phyloP scores from a whole-genome alignment of 805 yeast genomes.

The Starmera quercuum region DNA sequence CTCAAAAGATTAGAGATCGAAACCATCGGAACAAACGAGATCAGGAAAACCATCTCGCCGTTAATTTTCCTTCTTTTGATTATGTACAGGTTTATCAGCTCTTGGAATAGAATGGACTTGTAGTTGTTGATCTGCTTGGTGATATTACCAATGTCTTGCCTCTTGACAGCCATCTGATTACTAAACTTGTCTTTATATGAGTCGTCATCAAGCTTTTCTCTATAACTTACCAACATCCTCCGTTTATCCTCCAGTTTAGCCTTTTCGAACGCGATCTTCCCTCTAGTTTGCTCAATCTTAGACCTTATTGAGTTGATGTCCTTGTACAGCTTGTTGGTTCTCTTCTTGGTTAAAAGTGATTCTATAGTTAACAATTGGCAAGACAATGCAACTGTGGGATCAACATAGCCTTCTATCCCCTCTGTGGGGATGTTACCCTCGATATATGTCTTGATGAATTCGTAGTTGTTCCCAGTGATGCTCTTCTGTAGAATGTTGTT shows the following conservation, averaged over 20 bases:
- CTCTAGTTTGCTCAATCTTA: not conserved
- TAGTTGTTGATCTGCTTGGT: constrained; percentile 16
- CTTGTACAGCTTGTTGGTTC: constrained; percentile 6
- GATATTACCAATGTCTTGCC: constrained; percentile 8
- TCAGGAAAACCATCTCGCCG: constrained; percentile 7
- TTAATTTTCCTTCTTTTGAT: constrained; percentile 11
- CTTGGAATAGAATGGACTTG: constrained; percentile 16
- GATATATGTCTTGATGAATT: constrained; percentile 7
- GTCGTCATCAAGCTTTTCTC: not conserved
- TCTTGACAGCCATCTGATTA: constrained; percentile 1
- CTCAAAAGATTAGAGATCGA: constrained; percentile 10
- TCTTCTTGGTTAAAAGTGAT: constrained; percentile 10
- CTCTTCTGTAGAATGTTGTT: constrained; percentile 9
- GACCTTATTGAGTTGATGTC: constrained; percentile 3
- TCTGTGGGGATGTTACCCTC: not conserved
- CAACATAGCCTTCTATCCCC: constrained; percentile 1
- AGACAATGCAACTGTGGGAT: constrained; percentile 14
- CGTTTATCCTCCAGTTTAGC: not conserved
- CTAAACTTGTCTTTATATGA: not conserved
- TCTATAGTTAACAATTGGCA: constrained; percentile 18
- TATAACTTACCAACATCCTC: not conserved
- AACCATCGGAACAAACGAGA: constrained; percentile 16
- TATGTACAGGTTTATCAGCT: constrained; percentile 13
- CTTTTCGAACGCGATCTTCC: not conserved
- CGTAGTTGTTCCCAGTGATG: constrained; percentile 8